Conservation (phyloP, 2,329 filamentous ascomycete genomes). For the Tolypocladium tropicale region DNA sequence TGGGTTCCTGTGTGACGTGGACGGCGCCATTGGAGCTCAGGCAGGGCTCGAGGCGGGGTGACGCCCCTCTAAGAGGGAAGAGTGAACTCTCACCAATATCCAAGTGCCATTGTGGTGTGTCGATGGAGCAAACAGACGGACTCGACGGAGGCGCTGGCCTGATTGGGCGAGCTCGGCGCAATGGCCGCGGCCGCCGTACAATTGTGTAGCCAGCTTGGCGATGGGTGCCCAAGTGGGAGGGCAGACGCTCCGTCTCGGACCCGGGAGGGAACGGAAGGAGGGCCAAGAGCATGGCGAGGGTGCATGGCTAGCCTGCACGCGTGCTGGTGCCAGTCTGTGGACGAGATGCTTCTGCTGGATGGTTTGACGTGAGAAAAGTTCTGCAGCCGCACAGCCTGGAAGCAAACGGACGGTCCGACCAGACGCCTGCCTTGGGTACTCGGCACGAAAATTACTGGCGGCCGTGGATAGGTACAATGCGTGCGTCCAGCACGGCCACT, state of each 20-base stretch:
- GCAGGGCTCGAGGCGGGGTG: slow-evolving; percentile 1
- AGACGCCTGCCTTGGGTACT: too few species aligned
- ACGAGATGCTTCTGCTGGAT: neutral
- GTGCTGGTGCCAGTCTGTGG: neutral
- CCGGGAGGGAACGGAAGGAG: neutral
- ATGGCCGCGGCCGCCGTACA: neutral
- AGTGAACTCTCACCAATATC: neutral
- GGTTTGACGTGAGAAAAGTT: neutral
- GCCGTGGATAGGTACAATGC: neutral
- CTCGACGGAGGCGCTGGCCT: neutral
- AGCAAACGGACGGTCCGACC: too few species aligned
- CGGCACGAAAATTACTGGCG: too few species aligned
- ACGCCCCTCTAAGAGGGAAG: neutral
- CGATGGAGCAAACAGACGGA: neutral
- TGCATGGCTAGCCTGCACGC: neutral
- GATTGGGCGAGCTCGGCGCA: neutral
- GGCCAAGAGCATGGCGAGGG: neutral
- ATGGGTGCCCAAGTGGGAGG: neutral
- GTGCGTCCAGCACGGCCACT: neutral
- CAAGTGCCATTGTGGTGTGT: neutral
- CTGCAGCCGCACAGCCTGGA: too few species aligned
- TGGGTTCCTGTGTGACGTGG: slow-evolving; percentile 6
- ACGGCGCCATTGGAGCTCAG: slow-evolving; percentile 1
- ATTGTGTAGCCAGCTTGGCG: too few species aligned
- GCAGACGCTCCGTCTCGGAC: neutral